Percentiles rank a stretch among this genome's conserved stretches.
phyloP scores from a whole-genome alignment of 257 asterid species.

The Solanum pimpinellifolium region DNA sequence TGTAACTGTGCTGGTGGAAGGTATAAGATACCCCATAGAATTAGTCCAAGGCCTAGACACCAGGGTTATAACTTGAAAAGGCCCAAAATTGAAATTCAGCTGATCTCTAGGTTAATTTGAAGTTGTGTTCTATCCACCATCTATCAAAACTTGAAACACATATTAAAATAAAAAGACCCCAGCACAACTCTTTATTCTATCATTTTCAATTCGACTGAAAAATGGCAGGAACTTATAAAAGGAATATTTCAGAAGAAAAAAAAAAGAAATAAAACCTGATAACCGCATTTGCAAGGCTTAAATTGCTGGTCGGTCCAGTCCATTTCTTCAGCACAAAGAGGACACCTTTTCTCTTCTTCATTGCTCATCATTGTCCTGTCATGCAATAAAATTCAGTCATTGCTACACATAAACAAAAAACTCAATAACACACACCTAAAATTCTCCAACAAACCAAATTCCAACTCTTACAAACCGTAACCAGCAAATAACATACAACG shows the following conservation, averaged over 20 bases:
- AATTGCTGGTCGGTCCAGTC: constrained; percentile 98
- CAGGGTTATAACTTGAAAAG: not conserved
- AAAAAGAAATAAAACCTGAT: constrained; percentile 41
- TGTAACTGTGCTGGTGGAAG: not conserved
- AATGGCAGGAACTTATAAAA: not conserved
- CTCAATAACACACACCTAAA: not conserved
- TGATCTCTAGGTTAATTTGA: not conserved
- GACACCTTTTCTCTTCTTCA: constrained; percentile 94
- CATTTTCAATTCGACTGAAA: not conserved
- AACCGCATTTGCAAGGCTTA: constrained; percentile 89
- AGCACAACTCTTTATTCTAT: not conserved
- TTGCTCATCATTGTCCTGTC: constrained; percentile 54
- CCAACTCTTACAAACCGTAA: not conserved
- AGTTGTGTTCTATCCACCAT: not conserved
- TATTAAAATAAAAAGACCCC: not conserved
- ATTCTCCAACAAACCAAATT: not conserved
- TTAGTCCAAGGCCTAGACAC: not conserved
- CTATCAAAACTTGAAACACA: not conserved
- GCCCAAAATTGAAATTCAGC: not conserved
- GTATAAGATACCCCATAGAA: not conserved
- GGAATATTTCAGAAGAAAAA: not conserved
- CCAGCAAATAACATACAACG: not conserved
- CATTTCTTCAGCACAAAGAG: constrained; percentile 96
- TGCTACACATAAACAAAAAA: not conserved
- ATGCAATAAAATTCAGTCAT: not conserved